These are phyloP conservation scores for Paraglomus brasilianum DNA, from an alignment of 192 early-diverging fungal genomes.

Conservation along the genomic window DNA sequence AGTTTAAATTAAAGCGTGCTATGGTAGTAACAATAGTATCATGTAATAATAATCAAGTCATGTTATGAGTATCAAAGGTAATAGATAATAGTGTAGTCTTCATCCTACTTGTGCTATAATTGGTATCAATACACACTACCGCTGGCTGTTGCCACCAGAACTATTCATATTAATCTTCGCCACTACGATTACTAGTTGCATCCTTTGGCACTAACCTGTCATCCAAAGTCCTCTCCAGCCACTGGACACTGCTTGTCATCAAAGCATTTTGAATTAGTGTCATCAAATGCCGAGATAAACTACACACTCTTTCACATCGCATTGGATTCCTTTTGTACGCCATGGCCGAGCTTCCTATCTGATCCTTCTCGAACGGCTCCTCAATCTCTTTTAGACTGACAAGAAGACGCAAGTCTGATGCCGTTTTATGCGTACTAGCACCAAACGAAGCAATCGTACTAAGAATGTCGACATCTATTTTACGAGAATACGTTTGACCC, in stretches of 20 bases:
- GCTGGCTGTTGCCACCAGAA: not conserved
- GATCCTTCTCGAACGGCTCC: constrained; percentile 99
- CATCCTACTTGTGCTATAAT: no score
- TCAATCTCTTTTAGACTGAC: constrained; percentile 98
- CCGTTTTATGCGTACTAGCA: constrained; percentile 95
- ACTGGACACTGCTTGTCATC: constrained; percentile 90
- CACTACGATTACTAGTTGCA: not conserved
- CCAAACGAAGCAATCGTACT: constrained; percentile 87
- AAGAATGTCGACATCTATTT: constrained; percentile 94
- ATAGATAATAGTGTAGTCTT: no score
- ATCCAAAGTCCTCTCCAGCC: constrained; percentile 97
- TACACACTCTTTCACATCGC: constrained; percentile 97
- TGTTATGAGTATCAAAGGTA: no score
- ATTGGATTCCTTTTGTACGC: constrained; percentile 99
- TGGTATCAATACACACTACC: not conserved
- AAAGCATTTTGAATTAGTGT: constrained; percentile 82
- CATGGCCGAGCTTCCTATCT: constrained; percentile 98
- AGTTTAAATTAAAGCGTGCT: constrained; percentile 3
- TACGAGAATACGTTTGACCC: constrained; percentile 97
- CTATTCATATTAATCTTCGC: not conserved
- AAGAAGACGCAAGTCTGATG: constrained; percentile 92
- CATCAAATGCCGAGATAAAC: constrained; percentile 93
- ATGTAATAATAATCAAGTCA: not conserved
- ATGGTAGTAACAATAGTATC: not conserved
- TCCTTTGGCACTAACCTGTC: constrained; percentile 55